A percentile compares a stretch with the other conserved stretches of the same genome.
Conservation (phyloP, 2,329 filamentous ascomycete species). For the Penicillium sp. region DNA sequence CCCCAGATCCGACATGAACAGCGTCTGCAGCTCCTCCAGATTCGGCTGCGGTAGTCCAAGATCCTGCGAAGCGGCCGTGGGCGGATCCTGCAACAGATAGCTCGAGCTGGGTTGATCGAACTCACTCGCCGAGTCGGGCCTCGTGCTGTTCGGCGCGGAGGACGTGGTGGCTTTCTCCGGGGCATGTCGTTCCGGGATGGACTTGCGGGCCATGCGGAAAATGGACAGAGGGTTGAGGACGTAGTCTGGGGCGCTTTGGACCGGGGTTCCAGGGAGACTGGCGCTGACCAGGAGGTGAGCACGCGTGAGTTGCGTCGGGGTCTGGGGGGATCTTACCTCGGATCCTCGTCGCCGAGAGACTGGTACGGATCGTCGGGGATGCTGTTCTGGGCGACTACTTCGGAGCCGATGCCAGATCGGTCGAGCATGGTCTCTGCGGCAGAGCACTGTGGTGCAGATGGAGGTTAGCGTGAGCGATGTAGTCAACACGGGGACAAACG, state of each 20-base stretch:
- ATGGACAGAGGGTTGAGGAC: conserved; percentile 29
- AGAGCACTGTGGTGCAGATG: conserved; percentile 2
- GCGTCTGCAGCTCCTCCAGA: conserved; percentile 20
- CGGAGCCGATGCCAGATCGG: conserved; percentile 21
- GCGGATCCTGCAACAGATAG: neutral
- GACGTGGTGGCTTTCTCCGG: conserved; percentile 18
- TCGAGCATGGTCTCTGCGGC: conserved; percentile 25
- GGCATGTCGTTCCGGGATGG: conserved; percentile 26
- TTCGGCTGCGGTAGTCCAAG: conserved; percentile 9
- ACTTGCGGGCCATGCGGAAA: conserved; percentile 26
- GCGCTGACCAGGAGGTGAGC: conserved; percentile 6
- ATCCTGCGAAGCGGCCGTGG: neutral
- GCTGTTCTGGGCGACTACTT: conserved; percentile 17
- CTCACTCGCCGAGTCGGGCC: conserved; percentile 9
- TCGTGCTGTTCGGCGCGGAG: conserved; percentile 16
- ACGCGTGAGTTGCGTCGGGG: too few relatives aligned
- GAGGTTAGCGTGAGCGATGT: neutral
- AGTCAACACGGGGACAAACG: neutral
- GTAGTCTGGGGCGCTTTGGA: conserved; percentile 25
- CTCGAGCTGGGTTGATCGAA: neutral
- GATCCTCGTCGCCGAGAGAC: conserved; percentile 11
- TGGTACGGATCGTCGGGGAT: conserved; percentile 24
- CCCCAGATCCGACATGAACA: conserved; percentile 26
- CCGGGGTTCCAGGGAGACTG: conserved; percentile 12
- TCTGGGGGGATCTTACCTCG: conserved; percentile 4